Percentiles rank a stretch among this genome's conserved stretches.
Evolutionary conservation across 2,329 filamentous ascomycete species (phyloP).

Genomic region (Purpureocillium lavendulum): DNA sequence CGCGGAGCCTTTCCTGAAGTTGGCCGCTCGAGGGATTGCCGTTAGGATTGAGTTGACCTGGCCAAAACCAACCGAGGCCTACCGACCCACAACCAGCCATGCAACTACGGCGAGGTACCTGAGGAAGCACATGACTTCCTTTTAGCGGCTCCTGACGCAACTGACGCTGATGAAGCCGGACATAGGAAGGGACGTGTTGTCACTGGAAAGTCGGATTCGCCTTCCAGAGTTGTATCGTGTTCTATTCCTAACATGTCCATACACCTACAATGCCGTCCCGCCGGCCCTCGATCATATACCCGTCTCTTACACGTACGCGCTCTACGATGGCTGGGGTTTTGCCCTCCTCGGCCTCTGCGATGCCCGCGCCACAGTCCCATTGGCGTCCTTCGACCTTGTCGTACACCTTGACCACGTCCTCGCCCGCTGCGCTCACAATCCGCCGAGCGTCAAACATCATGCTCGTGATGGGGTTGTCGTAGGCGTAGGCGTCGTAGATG

Average conservation of each 20-base stretch:
- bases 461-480: constrained; percentile 82
- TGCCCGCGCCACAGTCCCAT: constrained; percentile 90
- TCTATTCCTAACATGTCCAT: constrained; percentile 60
- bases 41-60: too few species aligned
- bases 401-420: constrained; percentile 94
- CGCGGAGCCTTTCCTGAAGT: too few species aligned
- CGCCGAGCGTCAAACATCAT: constrained; percentile 95
- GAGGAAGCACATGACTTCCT: too few species aligned
- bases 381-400: constrained; percentile 94
- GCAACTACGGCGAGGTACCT: too few species aligned
- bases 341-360: constrained; percentile 57
- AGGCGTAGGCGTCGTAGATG: constrained; percentile 92
- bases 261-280: constrained; percentile 82
- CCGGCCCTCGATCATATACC: constrained; percentile 86
- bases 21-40: too few species aligned
- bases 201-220: too few species aligned
- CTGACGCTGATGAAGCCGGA: constrained; percentile 78
- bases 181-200: too few species aligned
- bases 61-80: too few species aligned
- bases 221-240: too few species aligned
- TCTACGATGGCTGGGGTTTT: constrained; percentile 66
- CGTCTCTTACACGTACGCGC: constrained; percentile 82
- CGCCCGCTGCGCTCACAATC: constrained; percentile 83
- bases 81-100: too few species aligned
- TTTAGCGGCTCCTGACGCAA: too few species aligned